Evolutionary conservation across 2,329 filamentous ascomycete genomes (phyloP).

Genomic region (Ascochyta fabae): DNA sequence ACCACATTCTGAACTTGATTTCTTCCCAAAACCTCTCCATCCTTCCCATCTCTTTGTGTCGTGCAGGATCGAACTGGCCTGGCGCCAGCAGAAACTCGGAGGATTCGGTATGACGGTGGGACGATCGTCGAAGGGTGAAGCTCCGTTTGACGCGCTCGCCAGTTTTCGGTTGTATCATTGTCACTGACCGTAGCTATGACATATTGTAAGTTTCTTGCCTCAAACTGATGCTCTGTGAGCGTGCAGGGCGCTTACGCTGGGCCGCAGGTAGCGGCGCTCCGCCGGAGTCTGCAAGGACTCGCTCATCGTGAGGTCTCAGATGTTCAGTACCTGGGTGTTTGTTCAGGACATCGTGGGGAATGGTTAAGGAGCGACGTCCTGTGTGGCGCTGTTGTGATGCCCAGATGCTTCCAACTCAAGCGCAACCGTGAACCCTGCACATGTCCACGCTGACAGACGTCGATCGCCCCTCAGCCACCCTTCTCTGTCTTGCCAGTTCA

Average conservation of each 20-base stretch:
- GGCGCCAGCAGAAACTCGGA: conserved; percentile 51
- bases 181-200: conserved; percentile 75
- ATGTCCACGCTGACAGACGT: conserved; percentile 15
- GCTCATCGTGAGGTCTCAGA: conserved; percentile 31
- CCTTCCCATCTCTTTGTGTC: conserved; percentile 42
- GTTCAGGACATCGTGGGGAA: conserved; percentile 19
- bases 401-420: conserved; percentile 7
- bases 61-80: conserved; percentile 35
- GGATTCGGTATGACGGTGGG: conserved; percentile 52
- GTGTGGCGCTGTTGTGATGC: conserved; percentile 8
- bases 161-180: conserved; percentile 84
- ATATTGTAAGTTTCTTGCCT: conserved; percentile 26
- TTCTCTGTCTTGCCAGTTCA: background rate
- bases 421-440: conserved; percentile 11
- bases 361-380: background rate
- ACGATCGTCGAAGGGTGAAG: conserved; percentile 70
- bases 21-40: conserved; percentile 44
- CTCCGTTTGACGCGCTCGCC: conserved; percentile 82
- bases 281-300: conserved; percentile 40
- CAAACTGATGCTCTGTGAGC: background rate
- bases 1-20: conserved; percentile 36
- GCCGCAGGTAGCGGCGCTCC: conserved; percentile 46
- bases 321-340: background rate
- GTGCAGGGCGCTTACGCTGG: conserved; percentile 39
- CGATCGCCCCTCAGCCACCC: conserved; percentile 12